Evolutionary conservation across 352 stramenopile genomes (phyloP), one percentile per base, ranked within the genome.

Genomic region (Phytopythium mirpurense): DNA sequence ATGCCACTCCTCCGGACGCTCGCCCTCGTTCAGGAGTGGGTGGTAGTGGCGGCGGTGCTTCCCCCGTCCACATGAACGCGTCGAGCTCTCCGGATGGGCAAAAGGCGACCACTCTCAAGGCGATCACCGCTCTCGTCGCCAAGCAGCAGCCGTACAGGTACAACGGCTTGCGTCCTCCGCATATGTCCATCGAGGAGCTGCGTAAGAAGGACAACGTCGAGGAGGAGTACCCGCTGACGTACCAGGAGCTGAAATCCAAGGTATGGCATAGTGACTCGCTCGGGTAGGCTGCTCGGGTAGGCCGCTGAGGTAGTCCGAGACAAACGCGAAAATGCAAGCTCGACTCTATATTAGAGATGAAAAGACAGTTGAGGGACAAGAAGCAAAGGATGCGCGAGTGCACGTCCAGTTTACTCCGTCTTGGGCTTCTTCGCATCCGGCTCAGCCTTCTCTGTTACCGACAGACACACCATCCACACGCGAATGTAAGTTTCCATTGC

Each of bases 171-270:
- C 66, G 71, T 9, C 76, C 78, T 1, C 81, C 80, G 34, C 78
- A 90, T 24, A 60, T 93, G 56, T 90, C 81, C 0, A 63, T 90
- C 26, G 74, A 89, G 18, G 83, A 91, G 55, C 70, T 92, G 50
- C 82, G 83, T 40, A 88, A 87, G 59, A 90, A 90, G 56, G 83
- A 92, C 67, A 88, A 83, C 49, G 68, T 89, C 21, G 81, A 94
- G 58, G 81, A 94, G 55, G 81, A 90, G 52, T 94, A 94, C 45
- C 81, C 83, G n/a, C 74, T 92, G 12, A 92, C 77, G 12, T 92
- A 94, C 66, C 69, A 89, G 54, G 81, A 92, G 49, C 78, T 94
- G 56, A 93, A 93, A 66, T 70, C 75, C 41, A 89, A 90, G 62
- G 81, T 90, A 15, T 94, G 83, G 81, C 67, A 78, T 35, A 70